A percentile compares a stretch with the other conserved stretches of the same genome.
Evolutionary conservation across 139 green algal species (phyloP).

Genomic region (Micractinium sp.): DNA sequence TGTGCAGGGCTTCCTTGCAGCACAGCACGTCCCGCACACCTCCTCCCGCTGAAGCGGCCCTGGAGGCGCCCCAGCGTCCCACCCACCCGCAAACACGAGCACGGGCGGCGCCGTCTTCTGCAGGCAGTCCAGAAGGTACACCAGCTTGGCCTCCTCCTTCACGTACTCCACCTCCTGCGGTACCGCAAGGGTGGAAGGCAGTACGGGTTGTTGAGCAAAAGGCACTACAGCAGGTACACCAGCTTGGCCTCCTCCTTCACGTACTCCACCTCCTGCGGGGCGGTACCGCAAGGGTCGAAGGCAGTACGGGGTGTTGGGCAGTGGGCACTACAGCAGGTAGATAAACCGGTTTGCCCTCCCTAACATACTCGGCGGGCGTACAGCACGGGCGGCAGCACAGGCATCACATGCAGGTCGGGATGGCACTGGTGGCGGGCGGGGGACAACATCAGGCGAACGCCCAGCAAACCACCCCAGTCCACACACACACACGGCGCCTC

Average conservation of each 20-base stretch:
- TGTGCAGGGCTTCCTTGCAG: too few relatives aligned
- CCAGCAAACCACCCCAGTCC: neutral
- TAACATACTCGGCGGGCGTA: neutral
- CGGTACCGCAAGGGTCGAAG: neutral
- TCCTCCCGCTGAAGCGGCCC: too few relatives aligned
- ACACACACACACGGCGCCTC: too few relatives aligned
- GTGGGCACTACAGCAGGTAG: neutral
- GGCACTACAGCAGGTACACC: too few relatives aligned
- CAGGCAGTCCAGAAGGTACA: constrained; percentile 94
- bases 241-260: constrained; percentile 29
- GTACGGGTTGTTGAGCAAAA: too few relatives aligned
- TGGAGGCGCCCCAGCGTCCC: neutral
- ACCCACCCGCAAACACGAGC: constrained; percentile 88
- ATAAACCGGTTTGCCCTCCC: too few relatives aligned
- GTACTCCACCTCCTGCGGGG: constrained; percentile 84
- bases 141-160: constrained; percentile 96
- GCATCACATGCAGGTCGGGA: too few relatives aligned
- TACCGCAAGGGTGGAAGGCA: neutral
- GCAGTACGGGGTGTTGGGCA: too few relatives aligned
- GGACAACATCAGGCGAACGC: too few relatives aligned
- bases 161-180: constrained; percentile 98
- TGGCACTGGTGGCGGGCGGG: too few relatives aligned
- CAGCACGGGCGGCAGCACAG: too few relatives aligned
- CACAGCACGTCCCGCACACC: neutral
- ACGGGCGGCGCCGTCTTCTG: constrained; percentile 98